These are phyloP conservation scores for Wickerhamiella hasegawae DNA, from an alignment of 805 yeast genomes.

Conservation along the genomic window DNA sequence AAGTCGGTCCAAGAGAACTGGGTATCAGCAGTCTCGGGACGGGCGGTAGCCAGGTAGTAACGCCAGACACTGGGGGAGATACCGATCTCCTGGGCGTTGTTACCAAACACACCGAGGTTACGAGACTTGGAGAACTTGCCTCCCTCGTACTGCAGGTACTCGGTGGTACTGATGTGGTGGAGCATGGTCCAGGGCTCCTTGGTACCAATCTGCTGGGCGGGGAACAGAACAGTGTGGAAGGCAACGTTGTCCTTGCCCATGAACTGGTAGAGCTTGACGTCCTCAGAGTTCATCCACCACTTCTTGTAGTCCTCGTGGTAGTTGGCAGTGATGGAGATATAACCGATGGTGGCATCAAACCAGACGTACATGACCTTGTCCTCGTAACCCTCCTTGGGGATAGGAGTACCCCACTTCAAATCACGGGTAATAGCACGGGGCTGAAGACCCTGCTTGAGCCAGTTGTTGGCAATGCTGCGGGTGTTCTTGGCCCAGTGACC, in stretches of 20 bases:
- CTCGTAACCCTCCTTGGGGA: slow-evolving; percentile 72
- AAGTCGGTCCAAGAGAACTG: slow-evolving; percentile 97
- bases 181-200: slow-evolving; percentile 77
- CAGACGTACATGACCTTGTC: slow-evolving; percentile 93
- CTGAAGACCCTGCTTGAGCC: slow-evolving; percentile 85
- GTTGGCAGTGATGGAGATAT: slow-evolving; percentile 88
- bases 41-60: slow-evolving; percentile 76
- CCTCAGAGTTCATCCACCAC: slow-evolving; percentile 94
- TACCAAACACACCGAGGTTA: slow-evolving; percentile 95
- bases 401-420: slow-evolving; percentile 96
- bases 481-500: slow-evolving; percentile 92
- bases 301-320: slow-evolving; percentile 66
- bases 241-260: slow-evolving; percentile 99
- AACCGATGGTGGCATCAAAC: slow-evolving; percentile 98
- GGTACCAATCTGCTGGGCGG: slow-evolving; percentile 82
- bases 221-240: slow-evolving; percentile 97
- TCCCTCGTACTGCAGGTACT: slow-evolving; percentile 91
- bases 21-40: slow-evolving; percentile 94
- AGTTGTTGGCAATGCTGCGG: slow-evolving; percentile 70
- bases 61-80: slow-evolving; percentile 92
- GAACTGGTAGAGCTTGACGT: slow-evolving; percentile 81
- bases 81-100: slow-evolving; percentile 89
- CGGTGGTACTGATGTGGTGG: slow-evolving; percentile 86
- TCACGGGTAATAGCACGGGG: slow-evolving; percentile 97
- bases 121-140: slow-evolving; percentile 98